A percentile compares a stretch with the other conserved stretches of the same genome.
Evolutionary conservation across 345 rosid species (phyloP).

Genomic region (Triadica sebifera): DNA sequence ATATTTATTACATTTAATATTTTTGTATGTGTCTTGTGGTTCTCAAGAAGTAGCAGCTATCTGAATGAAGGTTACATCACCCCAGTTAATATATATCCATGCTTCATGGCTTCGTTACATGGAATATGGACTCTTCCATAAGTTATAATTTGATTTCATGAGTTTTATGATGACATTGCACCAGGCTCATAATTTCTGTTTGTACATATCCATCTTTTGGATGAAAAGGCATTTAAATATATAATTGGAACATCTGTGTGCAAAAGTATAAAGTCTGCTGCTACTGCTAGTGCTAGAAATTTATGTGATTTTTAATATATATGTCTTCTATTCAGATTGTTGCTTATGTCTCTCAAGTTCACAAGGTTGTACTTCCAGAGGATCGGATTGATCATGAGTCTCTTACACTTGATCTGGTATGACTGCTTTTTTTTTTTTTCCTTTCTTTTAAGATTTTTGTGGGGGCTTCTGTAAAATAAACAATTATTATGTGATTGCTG

Average conservation of each 20-base stretch:
- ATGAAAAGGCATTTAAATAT: not conserved
- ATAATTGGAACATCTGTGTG: not conserved
- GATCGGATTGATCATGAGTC: slow-evolving; percentile 60
- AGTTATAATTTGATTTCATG: not conserved
- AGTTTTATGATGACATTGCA: not conserved
- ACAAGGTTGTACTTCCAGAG: slow-evolving; percentile 78
- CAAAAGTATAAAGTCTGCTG: not conserved
- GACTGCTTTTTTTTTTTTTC: not conserved
- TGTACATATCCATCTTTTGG: not conserved
- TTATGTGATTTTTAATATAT: not conserved
- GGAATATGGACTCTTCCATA: not conserved
- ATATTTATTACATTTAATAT: not conserved
- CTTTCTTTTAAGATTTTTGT: not conserved
- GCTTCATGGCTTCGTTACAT: not conserved
- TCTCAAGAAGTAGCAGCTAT: not conserved
- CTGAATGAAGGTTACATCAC: not conserved
- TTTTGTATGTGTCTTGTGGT: not conserved
- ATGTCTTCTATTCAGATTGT: slow-evolving; percentile 53
- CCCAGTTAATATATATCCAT: not conserved
- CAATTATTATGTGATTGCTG: slow-evolving; percentile 1
- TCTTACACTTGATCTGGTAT: slow-evolving; percentile 79
- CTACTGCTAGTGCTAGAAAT: not conserved
- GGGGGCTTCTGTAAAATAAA: not conserved
- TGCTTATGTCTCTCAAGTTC: slow-evolving; percentile 95
- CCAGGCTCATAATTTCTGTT: not conserved